Evolutionary conservation across 192 early-diverging fungal genomes (phyloP).

Genomic region (Coemansia sp.): DNA sequence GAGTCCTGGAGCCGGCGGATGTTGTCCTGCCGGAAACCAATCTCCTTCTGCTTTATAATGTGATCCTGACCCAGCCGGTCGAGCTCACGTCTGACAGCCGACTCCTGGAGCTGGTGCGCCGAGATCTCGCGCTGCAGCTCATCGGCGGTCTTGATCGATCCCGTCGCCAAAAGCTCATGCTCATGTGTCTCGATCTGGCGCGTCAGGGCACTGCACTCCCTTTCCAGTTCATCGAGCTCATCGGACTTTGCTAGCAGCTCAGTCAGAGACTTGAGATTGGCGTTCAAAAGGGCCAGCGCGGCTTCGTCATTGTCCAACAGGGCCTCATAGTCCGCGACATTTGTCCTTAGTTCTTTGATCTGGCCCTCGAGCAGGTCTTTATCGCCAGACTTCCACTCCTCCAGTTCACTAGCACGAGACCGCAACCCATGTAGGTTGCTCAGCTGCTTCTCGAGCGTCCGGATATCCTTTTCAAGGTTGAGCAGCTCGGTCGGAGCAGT

Average conservation of each 20-base stretch:
- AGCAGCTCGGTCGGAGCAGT: slow-evolving; percentile 43
- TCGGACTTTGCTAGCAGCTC: slow-evolving; percentile 18
- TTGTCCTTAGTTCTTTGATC: slow-evolving; percentile 41
- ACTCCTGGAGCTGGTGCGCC: slow-evolving; percentile 37
- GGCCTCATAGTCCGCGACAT: slow-evolving; percentile 29
- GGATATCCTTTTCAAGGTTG: slow-evolving; percentile 30
- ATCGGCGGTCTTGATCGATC: slow-evolving; percentile 65
- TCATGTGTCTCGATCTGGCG: slow-evolving; percentile 54
- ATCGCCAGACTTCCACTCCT: slow-evolving; percentile 38
- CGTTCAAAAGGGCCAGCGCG: slow-evolving; percentile 9
- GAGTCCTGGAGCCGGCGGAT: slow-evolving; percentile 26
- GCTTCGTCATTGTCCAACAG: slow-evolving; percentile 20
- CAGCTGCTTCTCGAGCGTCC: slow-evolving; percentile 21
- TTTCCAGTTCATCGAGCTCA: slow-evolving; percentile 32
- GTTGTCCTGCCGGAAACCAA: slow-evolving; percentile 49
- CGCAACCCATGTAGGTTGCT: slow-evolving; percentile 24
- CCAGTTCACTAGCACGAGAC: slow-evolving; percentile 35
- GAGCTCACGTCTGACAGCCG: slow-evolving; percentile 55
- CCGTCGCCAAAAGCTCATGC: slow-evolving; percentile 57
- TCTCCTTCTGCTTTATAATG: slow-evolving; percentile 57
- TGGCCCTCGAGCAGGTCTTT: slow-evolving; percentile 40
- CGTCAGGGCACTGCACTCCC: slow-evolving; percentile 40
- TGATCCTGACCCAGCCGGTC: slow-evolving; percentile 56
- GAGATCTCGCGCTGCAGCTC: slow-evolving; percentile 67
- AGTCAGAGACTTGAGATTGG: slow-evolving; percentile 20